A percentile compares a stretch with the other conserved stretches of the same genome.
phyloP scores from a whole-genome alignment of 2,329 filamentous ascomycete genomes.

The Fusarium chaquense region DNA sequence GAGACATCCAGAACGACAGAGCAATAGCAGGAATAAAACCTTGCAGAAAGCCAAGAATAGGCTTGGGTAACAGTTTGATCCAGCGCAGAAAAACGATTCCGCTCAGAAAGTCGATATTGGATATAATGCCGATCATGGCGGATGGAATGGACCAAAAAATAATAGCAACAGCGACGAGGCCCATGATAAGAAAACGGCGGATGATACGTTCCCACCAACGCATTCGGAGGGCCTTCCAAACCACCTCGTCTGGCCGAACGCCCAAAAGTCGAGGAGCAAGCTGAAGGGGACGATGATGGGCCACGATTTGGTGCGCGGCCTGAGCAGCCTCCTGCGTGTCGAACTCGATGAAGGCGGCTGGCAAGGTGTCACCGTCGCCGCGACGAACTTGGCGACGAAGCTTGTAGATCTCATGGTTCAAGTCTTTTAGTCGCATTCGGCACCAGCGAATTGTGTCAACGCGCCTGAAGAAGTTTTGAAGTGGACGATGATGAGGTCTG shows the following conservation, averaged over 20 bases:
- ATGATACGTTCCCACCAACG: conserved; percentile 88
- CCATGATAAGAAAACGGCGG: conserved; percentile 75
- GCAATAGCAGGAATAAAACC: conserved; percentile 85
- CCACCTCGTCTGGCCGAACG: conserved; percentile 82
- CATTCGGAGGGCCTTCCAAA: conserved; percentile 88
- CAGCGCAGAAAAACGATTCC: conserved; percentile 77
- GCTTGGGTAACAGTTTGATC: conserved; percentile 75
- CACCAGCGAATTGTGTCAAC: conserved; percentile 96
- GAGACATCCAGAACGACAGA: conserved; percentile 84
- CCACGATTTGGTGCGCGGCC: conserved; percentile 84
- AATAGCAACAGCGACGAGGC: conserved; percentile 81
- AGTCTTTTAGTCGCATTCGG: conserved; percentile 63
- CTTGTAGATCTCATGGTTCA: conserved; percentile 64
- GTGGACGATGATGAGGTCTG: conserved; percentile 76
- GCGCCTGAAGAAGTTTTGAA: conserved; percentile 82
- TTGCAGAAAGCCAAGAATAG: conserved; percentile 85
- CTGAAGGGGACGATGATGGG: conserved; percentile 87
- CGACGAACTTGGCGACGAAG: conserved; percentile 80
- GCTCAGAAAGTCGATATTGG: conserved; percentile 80
- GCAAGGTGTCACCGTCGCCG: conserved; percentile 74
- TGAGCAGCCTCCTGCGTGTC: conserved; percentile 85
- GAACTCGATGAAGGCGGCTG: conserved; percentile 93
- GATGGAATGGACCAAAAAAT: conserved; percentile 87
- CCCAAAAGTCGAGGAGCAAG: conserved; percentile 90
- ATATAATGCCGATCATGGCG: conserved; percentile 84